Evolutionary conservation across 371 early-diverging fungal species (phyloP).

Genomic region (Lichtheimia hyalospora): DNA sequence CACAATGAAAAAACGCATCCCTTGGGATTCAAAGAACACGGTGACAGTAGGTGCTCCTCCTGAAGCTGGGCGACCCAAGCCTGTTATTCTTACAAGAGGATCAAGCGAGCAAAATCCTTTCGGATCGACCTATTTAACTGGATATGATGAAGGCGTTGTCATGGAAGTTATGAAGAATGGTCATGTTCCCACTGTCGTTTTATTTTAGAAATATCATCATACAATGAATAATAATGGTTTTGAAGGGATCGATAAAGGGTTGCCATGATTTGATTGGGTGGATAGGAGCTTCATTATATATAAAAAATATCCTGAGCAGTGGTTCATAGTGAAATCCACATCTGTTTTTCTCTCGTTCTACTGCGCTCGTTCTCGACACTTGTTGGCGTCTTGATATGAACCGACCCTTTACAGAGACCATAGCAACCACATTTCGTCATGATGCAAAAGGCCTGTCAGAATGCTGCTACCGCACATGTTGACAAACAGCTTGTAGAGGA

Average conservation of each 20-base stretch:
- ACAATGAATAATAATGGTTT: too few species aligned
- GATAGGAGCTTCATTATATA: too few species aligned
- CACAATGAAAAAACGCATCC: slow-evolving; percentile 47
- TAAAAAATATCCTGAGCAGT: too few species aligned
- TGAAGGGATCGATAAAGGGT: too few species aligned
- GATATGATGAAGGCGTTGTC: slow-evolving; percentile 61
- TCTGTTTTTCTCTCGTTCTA: neutral
- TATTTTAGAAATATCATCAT: slow-evolving; percentile 30
- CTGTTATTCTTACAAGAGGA: slow-evolving; percentile 66
- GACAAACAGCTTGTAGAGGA: neutral
- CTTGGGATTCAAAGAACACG: slow-evolving; percentile 36
- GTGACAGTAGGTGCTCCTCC: slow-evolving; percentile 24
- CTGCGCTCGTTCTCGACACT: neutral
- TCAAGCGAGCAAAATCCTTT: slow-evolving; percentile 73
- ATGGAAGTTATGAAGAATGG: slow-evolving; percentile 65
- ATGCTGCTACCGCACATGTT: neutral
- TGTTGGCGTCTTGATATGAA: neutral
- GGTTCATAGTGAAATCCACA: neutral
- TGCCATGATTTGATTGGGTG: neutral
- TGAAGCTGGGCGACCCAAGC: slow-evolving; percentile 32
- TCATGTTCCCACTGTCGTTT: slow-evolving; percentile 55
- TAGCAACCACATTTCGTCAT: neutral
- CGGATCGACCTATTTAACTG: slow-evolving; percentile 65
- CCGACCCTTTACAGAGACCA: neutral
- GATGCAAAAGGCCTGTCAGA: slow-evolving; percentile 5